These are phyloP conservation scores for Solanum hybrid DNA, from an alignment of 305 asterid species.

Conservation along the genomic window DNA sequence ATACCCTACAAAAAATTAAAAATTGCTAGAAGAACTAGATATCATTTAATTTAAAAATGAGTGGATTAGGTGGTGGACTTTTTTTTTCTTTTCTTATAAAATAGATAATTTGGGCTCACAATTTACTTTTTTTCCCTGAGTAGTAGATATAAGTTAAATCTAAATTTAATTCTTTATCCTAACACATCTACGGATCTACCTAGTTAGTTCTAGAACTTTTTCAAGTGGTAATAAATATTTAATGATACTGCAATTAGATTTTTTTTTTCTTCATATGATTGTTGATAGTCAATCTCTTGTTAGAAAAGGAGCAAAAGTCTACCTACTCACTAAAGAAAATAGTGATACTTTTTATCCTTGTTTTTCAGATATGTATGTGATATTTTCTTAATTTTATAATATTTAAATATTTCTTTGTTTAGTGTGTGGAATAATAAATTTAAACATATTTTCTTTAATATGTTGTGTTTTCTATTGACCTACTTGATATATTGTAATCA, in stretches of 20 bases:
- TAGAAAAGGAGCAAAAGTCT: constrained; percentile 27
- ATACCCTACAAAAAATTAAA: neutral
- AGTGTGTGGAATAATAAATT: neutral
- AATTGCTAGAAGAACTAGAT: neutral
- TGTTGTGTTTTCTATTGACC: neutral
- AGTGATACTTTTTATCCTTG: constrained; percentile 7
- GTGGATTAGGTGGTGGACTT: neutral
- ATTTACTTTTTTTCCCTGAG: neutral
- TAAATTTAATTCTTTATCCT: neutral
- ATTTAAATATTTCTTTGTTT: neutral
- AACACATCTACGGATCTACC: neutral
- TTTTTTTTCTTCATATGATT: neutral
- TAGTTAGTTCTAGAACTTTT: neutral
- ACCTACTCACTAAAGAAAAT: constrained; percentile 29
- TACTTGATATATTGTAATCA: neutral
- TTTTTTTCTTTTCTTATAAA: neutral
- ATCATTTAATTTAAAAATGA: neutral
- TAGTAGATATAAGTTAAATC: neutral
- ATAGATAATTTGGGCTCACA: neutral
- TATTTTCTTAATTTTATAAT: neutral
- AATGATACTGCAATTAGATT: neutral
- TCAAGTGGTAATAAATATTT: neutral
- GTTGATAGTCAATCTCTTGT: constrained; percentile 35
- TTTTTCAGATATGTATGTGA: neutral
- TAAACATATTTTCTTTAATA: neutral